phyloP scores from a whole-genome alignment of 2,329 filamentous ascomycete species.

The Claviceps spartinae region DNA sequence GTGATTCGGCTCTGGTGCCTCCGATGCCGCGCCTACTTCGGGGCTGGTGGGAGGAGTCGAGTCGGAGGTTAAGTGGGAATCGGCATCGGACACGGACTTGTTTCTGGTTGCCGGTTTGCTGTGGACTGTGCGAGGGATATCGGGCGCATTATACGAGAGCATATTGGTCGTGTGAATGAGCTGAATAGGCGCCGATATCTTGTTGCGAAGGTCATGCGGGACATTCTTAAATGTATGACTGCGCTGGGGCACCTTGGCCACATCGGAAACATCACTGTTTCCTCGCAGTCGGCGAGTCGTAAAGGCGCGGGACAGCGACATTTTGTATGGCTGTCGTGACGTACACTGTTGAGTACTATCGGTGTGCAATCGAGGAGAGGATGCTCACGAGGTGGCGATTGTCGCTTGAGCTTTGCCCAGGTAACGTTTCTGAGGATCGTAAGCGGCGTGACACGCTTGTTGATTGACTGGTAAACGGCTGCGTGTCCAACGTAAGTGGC shows the following conservation, averaged over 20 bases:
- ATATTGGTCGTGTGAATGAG: slow-evolving; percentile 92
- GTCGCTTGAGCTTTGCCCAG: not conserved
- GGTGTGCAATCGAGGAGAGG: no score
- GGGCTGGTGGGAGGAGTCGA: slow-evolving; percentile 56
- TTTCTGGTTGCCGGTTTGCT: slow-evolving; percentile 38
- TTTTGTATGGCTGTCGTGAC: slow-evolving; percentile 9
- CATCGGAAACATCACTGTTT: slow-evolving; percentile 30
- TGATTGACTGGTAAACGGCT: not conserved
- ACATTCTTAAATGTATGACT: slow-evolving; percentile 36
- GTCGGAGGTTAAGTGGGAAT: slow-evolving; percentile 40
- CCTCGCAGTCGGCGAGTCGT: slow-evolving; percentile 52
- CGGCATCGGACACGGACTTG: slow-evolving; percentile 59
- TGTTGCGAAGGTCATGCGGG: slow-evolving; percentile 36
- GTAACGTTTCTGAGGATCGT: not conserved
- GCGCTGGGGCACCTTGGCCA: slow-evolving; percentile 28
- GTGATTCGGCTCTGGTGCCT: slow-evolving; percentile 50
- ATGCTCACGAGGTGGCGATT: not conserved
- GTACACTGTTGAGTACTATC: no score
- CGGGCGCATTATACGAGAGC: slow-evolving; percentile 86
- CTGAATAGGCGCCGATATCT: slow-evolving; percentile 80
- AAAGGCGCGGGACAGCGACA: slow-evolving; percentile 56
- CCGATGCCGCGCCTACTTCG: slow-evolving; percentile 47
- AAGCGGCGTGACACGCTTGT: not conserved
- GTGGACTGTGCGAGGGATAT: slow-evolving; percentile 47
- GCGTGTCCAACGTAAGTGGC: not conserved